Conservation (phyloP, 1,284 basidiomycete genomes). For the Heterobasidion occidentale region DNA sequence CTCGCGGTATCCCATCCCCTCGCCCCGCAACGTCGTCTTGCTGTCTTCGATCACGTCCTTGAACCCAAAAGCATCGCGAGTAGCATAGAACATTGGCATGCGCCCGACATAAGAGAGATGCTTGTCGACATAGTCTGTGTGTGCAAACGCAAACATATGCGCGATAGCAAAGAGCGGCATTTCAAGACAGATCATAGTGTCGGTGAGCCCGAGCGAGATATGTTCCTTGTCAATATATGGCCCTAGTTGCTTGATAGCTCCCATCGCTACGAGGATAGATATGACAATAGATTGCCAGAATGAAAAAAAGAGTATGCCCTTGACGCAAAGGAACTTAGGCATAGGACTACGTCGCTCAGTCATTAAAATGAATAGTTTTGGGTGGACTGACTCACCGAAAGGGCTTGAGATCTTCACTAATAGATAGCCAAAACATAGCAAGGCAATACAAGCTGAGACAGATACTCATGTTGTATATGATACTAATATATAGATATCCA, state of each 20-base stretch:
- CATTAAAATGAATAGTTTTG: not conserved
- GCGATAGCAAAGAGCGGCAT: conserved; percentile 97
- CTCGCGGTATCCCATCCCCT: conserved; percentile 90
- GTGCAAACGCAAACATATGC: conserved; percentile 85
- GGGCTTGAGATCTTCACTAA: conserved; percentile 79
- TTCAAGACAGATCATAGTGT: conserved; percentile 90
- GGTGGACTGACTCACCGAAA: conserved; percentile 56
- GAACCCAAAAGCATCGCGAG: conserved; percentile 81
- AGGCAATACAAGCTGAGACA: conserved; percentile 79
- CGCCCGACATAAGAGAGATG: conserved; percentile 69
- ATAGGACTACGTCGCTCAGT: conserved; percentile 41
- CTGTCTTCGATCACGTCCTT: conserved; percentile 87
- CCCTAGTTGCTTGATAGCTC: conserved; percentile 71
- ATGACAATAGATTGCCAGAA: conserved; percentile 95
- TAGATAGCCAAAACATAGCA: conserved; percentile 92
- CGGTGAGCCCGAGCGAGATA: conserved; percentile 85
- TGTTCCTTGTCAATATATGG: conserved; percentile 88
- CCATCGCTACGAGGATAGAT: conserved; percentile 82
- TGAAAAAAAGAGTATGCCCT: conserved; percentile 95
- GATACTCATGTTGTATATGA: conserved; percentile 75
- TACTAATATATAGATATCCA: conserved; percentile 88
- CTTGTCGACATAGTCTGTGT: conserved; percentile 74
- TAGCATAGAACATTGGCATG: conserved; percentile 81
- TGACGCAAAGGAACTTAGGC: conserved; percentile 96
- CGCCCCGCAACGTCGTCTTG: conserved; percentile 77